Conservation (phyloP, 176 grass and related monocot species). For the Raddia distichophylla region DNA sequence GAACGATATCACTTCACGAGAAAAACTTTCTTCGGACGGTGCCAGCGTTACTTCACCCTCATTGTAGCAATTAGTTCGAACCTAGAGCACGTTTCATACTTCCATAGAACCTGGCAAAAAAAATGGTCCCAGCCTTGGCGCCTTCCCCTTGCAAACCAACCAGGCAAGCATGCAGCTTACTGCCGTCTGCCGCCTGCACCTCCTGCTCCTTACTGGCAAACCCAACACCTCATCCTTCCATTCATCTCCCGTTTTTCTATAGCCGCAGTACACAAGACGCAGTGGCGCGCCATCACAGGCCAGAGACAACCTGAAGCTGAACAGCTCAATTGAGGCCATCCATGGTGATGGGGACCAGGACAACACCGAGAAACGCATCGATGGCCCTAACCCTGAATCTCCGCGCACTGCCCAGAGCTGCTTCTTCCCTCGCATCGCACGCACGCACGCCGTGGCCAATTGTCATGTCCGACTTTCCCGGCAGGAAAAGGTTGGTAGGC, state of each 20-base stretch:
- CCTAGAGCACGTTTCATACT: too few relatives aligned
- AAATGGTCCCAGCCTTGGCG: neutral
- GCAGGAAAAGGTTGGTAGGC: neutral
- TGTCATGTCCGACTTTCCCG: neutral
- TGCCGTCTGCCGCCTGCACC: neutral
- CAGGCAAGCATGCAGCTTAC: neutral
- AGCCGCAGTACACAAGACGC: neutral
- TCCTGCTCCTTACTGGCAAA: neutral
- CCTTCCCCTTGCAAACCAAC: neutral
- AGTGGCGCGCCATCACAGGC: neutral
- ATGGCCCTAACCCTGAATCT: neutral
- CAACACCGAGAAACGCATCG: neutral
- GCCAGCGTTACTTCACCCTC: too few relatives aligned
- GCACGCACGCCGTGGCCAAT: slow-evolving; percentile 1
- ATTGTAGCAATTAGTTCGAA: too few relatives aligned
- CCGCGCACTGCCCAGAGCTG: neutral
- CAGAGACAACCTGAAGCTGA: slow-evolving; percentile 1
- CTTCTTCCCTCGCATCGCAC: neutral
- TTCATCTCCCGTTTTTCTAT: neutral
- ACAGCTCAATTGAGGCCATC: neutral
- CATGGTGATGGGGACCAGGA: slow-evolving; percentile 7
- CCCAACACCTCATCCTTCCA: neutral
- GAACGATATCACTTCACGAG: too few relatives aligned
- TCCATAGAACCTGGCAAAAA: neutral
- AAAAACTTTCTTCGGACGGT: too few relatives aligned